phyloP scores from a whole-genome alignment of 192 early-diverging fungal species.

The Entomortierella beljakovae region DNA sequence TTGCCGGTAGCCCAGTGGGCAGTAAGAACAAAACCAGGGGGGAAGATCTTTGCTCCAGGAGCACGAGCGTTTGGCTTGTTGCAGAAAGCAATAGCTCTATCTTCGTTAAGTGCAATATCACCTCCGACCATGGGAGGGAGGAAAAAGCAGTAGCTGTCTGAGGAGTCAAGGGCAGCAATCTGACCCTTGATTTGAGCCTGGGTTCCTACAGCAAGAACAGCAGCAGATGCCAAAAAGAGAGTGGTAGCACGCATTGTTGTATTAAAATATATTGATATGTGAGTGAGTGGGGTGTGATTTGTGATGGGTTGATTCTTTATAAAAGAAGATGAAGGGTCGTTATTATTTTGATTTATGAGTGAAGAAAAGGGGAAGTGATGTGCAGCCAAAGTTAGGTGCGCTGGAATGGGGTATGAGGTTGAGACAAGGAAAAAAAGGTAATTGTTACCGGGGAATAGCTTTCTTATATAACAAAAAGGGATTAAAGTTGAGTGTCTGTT shows the following conservation, averaged over 20 bases:
- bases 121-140: conserved; percentile 50
- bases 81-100: conserved; percentile 63
- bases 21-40: conserved; percentile 59
- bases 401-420: background rate
- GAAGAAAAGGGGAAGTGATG: background rate
- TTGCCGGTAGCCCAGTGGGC: conserved; percentile 55
- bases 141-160: conserved; percentile 49
- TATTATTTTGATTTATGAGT: background rate
- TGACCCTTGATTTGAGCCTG: conserved; percentile 42
- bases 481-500: too few species aligned
- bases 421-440: background rate
- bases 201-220: conserved; percentile 31
- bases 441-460: background rate
- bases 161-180: conserved; percentile 35
- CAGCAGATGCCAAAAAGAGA: conserved; percentile 30
- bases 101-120: conserved; percentile 60
- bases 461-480: background rate
- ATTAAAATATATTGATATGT: background rate
- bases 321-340: background rate
- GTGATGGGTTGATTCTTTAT: too few species aligned
- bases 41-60: conserved; percentile 58
- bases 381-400: background rate
- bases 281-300: too few species aligned
- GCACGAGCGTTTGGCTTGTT: conserved; percentile 57
- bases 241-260: conserved; percentile 40